Evolutionary conservation across 2,329 filamentous ascomycete species (phyloP), one percentile per base, ranked within the genome.

Genomic region (Cadophora sp.): DNA sequence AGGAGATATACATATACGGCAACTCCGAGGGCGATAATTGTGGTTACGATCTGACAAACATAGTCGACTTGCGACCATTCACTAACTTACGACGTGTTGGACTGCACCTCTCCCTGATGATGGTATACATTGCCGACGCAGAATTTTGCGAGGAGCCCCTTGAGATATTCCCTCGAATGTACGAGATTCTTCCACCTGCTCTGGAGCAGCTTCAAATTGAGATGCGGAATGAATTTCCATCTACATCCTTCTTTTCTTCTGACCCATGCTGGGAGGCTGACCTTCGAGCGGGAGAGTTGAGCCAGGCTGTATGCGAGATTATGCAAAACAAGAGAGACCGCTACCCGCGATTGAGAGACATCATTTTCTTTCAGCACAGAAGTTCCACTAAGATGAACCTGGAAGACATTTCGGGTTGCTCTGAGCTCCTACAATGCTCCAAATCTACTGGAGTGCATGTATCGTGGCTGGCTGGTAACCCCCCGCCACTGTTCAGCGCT

Each of bases 281-380:
- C n/a, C 45, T 48, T 48, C 45, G 45, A n/a, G 45, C n/a, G 5
- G 45, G 45, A 11, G 45, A 48, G 45, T 48, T 48, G 45, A 48
- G 45, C 9, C n/a, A 7, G 18, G n/a, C 20, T 11, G 9, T 48
- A 2, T 20, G 18, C n/a, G 45, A 20, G 6, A 22, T 48, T 20
- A 6, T 48, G 8, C 8, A 22, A 7, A 48, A 48, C n/a, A 48
- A 48, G 8, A 22, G 5, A 48, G 45, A 48, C 45, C 4, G n/a
- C 20, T 22, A 20, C 20, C 45, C n/a, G 45, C 4, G n/a, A 11
- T 48, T 48, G 45, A 48, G 9, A 48, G n/a, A n/a, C 5, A 22
- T 48, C 20, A 4, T 22, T 20, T 48, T 48, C 20, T 48, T 48
- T 22, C n/a, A 48, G 45, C 7, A n/a, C n/a, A 4, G 45, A 11